phyloP scores from a whole-genome alignment of 306 rosid genomes.

The Sicyos baderoa region DNA sequence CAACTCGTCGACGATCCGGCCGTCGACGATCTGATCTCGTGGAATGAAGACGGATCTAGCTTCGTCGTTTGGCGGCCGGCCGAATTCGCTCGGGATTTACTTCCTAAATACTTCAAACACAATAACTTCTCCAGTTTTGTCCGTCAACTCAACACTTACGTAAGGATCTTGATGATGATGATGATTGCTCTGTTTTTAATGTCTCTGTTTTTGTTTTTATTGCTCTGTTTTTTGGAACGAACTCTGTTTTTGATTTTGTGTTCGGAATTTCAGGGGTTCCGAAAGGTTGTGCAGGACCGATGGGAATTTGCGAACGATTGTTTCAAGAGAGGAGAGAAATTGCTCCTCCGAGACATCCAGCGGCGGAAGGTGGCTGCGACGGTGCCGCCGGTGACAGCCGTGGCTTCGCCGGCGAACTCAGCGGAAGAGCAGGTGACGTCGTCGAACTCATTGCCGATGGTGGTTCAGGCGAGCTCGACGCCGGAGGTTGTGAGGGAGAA shows the following conservation, averaged over 20 bases:
- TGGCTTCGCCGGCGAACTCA: slow-evolving; percentile 57
- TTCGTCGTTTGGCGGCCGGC: slow-evolving; percentile 94
- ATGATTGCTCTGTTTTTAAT: too few relatives aligned
- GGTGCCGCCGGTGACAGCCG: neutral
- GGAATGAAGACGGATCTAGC: slow-evolving; percentile 80
- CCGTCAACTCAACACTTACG: slow-evolving; percentile 94
- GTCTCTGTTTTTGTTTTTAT: too few relatives aligned
- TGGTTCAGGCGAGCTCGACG: slow-evolving; percentile 34
- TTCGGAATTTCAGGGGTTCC: slow-evolving; percentile 50
- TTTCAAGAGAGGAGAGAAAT: slow-evolving; percentile 68
- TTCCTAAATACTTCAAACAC: slow-evolving; percentile 81
- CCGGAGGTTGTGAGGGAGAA: slow-evolving; percentile 76
- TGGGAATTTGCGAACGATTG: slow-evolving; percentile 91
- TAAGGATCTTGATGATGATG: slow-evolving; percentile 13
- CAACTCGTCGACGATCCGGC: slow-evolving; percentile 83
- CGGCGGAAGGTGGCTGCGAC: slow-evolving; percentile 55
- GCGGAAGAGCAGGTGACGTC: slow-evolving; percentile 87
- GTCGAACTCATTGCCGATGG: slow-evolving; percentile 67
- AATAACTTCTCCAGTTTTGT: slow-evolving; percentile 95
- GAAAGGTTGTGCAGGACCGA: slow-evolving; percentile 92
- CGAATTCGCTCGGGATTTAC: slow-evolving; percentile 95
- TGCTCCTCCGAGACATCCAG: slow-evolving; percentile 70
- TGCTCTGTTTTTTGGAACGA: too few relatives aligned
- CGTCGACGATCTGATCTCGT: slow-evolving; percentile 68
- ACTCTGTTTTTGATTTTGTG: neutral